These are phyloP conservation scores for Gautieria morchelliformis DNA, from an alignment of 768 basidiomycete genomes.

Conservation along the genomic window DNA sequence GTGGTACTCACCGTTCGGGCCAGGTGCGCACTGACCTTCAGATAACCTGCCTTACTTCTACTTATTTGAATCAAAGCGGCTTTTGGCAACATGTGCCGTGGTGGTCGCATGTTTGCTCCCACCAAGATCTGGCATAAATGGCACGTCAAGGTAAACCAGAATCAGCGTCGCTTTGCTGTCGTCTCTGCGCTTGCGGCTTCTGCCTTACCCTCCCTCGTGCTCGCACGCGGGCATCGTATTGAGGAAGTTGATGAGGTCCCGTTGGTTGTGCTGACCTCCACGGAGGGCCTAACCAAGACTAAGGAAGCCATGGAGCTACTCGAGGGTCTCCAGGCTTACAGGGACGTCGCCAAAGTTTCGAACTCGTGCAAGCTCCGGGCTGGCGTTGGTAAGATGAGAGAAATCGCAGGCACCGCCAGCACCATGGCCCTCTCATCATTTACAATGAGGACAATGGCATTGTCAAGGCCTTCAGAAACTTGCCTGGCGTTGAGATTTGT, in stretches of 20 bases:
- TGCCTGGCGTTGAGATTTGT: slow-evolving; percentile 96
- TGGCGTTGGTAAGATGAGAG: slow-evolving; percentile 96
- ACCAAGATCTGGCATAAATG: slow-evolving; percentile 99
- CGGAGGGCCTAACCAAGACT: slow-evolving; percentile 91
- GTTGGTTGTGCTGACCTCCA: slow-evolving; percentile 69
- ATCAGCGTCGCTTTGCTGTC: slow-evolving; percentile 95
- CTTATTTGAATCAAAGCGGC: slow-evolving; percentile 53
- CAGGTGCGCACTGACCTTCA: slow-evolving; percentile 43
- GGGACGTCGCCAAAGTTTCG: slow-evolving; percentile 93
- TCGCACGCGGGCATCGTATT: slow-evolving; percentile 98
- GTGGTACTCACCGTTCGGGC: slow-evolving; percentile 96
- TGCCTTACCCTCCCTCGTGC: slow-evolving; percentile 94
- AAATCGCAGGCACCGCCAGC: slow-evolving; percentile 93
- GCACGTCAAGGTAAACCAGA: slow-evolving; percentile 99
- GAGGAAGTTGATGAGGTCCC: slow-evolving; percentile 96
- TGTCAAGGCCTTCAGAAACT: slow-evolving; percentile 96
- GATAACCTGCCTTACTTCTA: not conserved
- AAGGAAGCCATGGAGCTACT: slow-evolving; percentile 93
- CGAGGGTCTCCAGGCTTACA: slow-evolving; percentile 81
- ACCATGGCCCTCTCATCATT: slow-evolving; percentile 93
- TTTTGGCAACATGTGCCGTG: slow-evolving; percentile 99
- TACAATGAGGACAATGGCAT: slow-evolving; percentile 98
- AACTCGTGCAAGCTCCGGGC: slow-evolving; percentile 95
- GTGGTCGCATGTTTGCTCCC: slow-evolving; percentile 99
- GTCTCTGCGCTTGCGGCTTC: slow-evolving; percentile 98